phyloP scores from a whole-genome alignment of 306 rosid genomes.

The Cicer yamashitae region DNA sequence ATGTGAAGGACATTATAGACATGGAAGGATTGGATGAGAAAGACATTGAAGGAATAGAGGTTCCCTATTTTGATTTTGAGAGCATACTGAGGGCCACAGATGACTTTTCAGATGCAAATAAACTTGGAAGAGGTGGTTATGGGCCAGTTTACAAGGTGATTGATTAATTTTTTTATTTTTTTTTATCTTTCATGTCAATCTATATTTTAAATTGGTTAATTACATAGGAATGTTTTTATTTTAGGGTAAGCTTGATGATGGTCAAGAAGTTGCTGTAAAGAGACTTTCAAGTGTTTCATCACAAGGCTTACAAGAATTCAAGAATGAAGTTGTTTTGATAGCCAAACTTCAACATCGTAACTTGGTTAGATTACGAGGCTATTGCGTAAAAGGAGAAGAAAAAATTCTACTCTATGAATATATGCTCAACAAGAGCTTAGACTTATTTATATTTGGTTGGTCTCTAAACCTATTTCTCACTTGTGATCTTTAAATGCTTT shows the following conservation, averaged over 20 bases:
- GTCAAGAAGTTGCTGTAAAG: slow-evolving; percentile 54
- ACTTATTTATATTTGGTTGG: slow-evolving; percentile 58
- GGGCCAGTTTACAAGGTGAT: slow-evolving; percentile 67
- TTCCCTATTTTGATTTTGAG: slow-evolving; percentile 47
- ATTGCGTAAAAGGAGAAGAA: slow-evolving; percentile 51
- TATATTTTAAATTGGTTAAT: no score
- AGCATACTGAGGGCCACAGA: slow-evolving; percentile 53
- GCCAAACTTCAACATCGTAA: slow-evolving; percentile 35
- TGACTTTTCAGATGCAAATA: slow-evolving; percentile 48
- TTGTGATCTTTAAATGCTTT: neutral
- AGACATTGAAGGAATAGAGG: slow-evolving; percentile 5
- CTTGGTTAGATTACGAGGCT: slow-evolving; percentile 59
- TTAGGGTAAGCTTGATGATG: slow-evolving; percentile 48
- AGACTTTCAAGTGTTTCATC: slow-evolving; percentile 55
- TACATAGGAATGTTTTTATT: neutral
- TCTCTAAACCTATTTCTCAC: neutral
- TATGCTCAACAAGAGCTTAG: slow-evolving; percentile 60
- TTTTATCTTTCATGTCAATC: neutral
- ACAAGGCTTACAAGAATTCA: slow-evolving; percentile 48
- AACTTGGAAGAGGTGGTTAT: slow-evolving; percentile 65
- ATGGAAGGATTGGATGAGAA: slow-evolving; percentile 42
- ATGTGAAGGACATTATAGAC: slow-evolving; percentile 40
- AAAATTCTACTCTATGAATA: slow-evolving; percentile 58
- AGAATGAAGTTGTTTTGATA: neutral
- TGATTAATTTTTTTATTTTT: neutral